Conservation (phyloP, 192 early-diverging fungal species). For the Backusella sp. region DNA sequence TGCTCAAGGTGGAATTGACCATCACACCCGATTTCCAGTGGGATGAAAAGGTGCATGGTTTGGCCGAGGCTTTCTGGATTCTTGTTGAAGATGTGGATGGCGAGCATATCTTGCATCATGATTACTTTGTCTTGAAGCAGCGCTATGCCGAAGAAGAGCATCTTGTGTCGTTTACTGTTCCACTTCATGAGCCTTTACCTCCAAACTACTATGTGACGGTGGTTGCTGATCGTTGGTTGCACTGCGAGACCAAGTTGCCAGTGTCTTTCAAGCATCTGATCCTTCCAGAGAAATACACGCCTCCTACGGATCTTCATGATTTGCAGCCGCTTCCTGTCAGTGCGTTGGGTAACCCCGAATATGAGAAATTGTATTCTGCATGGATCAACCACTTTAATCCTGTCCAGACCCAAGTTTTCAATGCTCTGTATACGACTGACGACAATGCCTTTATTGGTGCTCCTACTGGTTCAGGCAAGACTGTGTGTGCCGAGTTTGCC, state of each 20-base stretch:
- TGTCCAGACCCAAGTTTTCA: slow-evolving; percentile 95
- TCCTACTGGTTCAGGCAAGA: slow-evolving; percentile 93
- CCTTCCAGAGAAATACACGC: slow-evolving; percentile 88
- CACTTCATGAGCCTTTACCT: slow-evolving; percentile 88
- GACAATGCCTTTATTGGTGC: slow-evolving; percentile 92
- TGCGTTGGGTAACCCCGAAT: slow-evolving; percentile 74
- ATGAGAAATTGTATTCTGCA: slow-evolving; percentile 64
- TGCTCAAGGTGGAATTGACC: slow-evolving; percentile 88
- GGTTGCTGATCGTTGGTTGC: slow-evolving; percentile 95
- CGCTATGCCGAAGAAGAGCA: slow-evolving; percentile 85
- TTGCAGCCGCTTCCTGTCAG: slow-evolving; percentile 84
- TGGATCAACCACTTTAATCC: slow-evolving; percentile 81
- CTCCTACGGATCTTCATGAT: slow-evolving; percentile 94
- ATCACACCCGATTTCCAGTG: slow-evolving; percentile 94
- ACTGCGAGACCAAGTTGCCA: slow-evolving; percentile 86
- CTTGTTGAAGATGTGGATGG: slow-evolving; percentile 93
- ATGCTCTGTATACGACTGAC: slow-evolving; percentile 83
- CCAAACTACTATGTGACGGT: slow-evolving; percentile 96
- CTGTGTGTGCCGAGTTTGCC: slow-evolving; percentile 93
- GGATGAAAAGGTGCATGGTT: slow-evolving; percentile 85
- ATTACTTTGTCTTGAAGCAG: slow-evolving; percentile 88
- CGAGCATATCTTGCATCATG: slow-evolving; percentile 85
- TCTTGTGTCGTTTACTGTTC: slow-evolving; percentile 84
- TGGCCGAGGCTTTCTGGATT: slow-evolving; percentile 91
- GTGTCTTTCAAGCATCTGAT: slow-evolving; percentile 93